Conservation (phyloP, 2,329 filamentous ascomycete genomes). For the Diaporthe sp. region DNA sequence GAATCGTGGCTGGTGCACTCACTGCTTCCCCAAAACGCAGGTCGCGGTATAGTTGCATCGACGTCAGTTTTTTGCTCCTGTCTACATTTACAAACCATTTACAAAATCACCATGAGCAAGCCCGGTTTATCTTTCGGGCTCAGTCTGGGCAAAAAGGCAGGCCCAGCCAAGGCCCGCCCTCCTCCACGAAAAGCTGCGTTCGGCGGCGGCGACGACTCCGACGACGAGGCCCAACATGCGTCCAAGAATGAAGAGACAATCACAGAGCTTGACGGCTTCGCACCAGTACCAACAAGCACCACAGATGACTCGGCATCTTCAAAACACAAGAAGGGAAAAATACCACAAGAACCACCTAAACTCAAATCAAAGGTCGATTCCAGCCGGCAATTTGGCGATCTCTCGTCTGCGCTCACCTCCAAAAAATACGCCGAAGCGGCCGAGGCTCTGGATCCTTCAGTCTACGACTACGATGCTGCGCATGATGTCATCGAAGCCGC, state of each 20-base stretch:
- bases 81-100: background rate
- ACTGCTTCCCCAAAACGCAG: conserved; percentile 18
- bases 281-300: conserved; percentile 45
- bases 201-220: conserved; percentile 70
- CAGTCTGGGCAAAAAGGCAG: conserved; percentile 71
- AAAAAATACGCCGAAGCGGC: conserved; percentile 76
- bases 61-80: background rate
- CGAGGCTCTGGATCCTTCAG: conserved; percentile 76
- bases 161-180: conserved; percentile 62
- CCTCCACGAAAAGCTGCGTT: conserved; percentile 70
- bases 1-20: conserved; percentile 39
- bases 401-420: conserved; percentile 75
- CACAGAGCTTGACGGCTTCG: conserved; percentile 70
- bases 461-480: conserved; percentile 89
- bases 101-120: conserved; percentile 58
- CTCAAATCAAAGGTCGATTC: conserved; percentile 59
- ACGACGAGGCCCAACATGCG: conserved; percentile 64
- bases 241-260: conserved; percentile 60
- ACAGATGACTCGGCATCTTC: background rate
- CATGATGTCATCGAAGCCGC: conserved; percentile 83
- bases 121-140: conserved; percentile 68
- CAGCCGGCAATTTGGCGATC: conserved; percentile 71
- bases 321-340: conserved; percentile 49
- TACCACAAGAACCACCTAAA: conserved; percentile 57
- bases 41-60: background rate